A percentile compares a stretch with the other conserved stretches of the same genome.
These are phyloP conservation scores for Raphanus raphanistrum DNA, from an alignment of 345 rosid species.

Conservation along the genomic window DNA sequence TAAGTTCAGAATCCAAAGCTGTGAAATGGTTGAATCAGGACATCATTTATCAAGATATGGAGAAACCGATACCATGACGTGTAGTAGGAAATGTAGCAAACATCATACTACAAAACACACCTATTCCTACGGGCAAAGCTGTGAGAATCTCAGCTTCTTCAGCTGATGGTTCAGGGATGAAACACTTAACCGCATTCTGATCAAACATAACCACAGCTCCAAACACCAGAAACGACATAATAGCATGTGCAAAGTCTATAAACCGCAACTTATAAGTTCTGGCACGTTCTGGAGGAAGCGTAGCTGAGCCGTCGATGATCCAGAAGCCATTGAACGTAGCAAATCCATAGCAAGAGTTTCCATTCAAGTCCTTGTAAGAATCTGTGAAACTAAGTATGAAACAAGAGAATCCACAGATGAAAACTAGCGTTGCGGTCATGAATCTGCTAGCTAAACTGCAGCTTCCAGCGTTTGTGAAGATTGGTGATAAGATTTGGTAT, in stretches of 20 bases:
- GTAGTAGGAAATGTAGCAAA: conserved; percentile 74
- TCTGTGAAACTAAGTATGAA: conserved; percentile 73
- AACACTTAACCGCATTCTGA: conserved; percentile 66
- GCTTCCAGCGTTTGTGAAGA: conserved; percentile 64
- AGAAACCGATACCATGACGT: conserved; percentile 92
- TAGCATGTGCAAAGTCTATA: conserved; percentile 70
- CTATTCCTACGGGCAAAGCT: conserved; percentile 70
- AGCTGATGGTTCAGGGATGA: conserved; percentile 66
- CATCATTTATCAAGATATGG: conserved; percentile 34
- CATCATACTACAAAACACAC: conserved; percentile 68
- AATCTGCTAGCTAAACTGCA: conserved; percentile 55
- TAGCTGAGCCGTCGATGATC: conserved; percentile 71
- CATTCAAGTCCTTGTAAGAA: conserved; percentile 67
- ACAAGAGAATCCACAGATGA: conserved; percentile 75
- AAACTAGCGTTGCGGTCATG: conserved; percentile 59
- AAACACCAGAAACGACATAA: conserved; percentile 77
- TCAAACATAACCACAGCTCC: conserved; percentile 72
- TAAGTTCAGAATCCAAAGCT: background rate
- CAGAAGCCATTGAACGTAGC: conserved; percentile 67
- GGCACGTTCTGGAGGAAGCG: conserved; percentile 53
- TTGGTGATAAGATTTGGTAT: conserved; percentile 74
- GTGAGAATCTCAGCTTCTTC: conserved; percentile 62
- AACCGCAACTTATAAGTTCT: conserved; percentile 48
- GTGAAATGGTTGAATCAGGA: background rate
- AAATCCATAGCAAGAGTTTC: conserved; percentile 65